Evolutionary conservation across 768 basidiomycete species (phyloP), one percentile per base, ranked within the genome.

Genomic region (Naganishia onofrii): DNA sequence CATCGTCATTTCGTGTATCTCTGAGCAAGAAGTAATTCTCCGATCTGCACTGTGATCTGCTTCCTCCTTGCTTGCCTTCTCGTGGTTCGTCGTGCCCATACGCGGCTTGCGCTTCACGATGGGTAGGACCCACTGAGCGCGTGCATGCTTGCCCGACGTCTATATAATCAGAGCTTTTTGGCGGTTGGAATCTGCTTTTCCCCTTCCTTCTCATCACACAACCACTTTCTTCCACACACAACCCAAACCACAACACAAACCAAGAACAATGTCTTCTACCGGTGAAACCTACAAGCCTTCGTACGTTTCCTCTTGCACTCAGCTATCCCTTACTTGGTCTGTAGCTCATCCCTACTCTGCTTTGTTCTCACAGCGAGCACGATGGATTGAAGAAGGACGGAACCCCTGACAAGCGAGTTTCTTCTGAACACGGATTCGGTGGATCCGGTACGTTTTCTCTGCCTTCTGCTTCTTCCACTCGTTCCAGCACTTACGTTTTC

Each of bases 391-490:
- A 77, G 72, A 71, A 81, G 76, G 80, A 82, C 71, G 79, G 79
- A 53, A 76, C 74, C 32, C 81, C 82, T 28, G 82, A 83, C 76
- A 79, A 83, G 78, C 73, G 82, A 26, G 71, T 80, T 19, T 76
- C 71, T 42, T 73, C 75, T 26, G 82, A 83, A 71, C 82, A 83
- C 78, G 82, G 82, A 71, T 79, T 80, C 73, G 78, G 78, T 55
- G 76, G 77, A 34, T 72, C 71, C 66, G 75, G 52, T 69, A 73
- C 67, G 26, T 21, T 42, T 26, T 38, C 51, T 31, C 32, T 67
- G 15, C 26, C 31, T 36, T 32, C 65, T 17, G n/a, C n/a, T 21
- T 3, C 5, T 15, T 21, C 13, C 15, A 46, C 19, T 46, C 19
- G 7, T 6, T 3, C 46, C 46, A n/a, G 31, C 26, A 31, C 21